Conservation (phyloP, 139 green algal genomes). For the Micractinium conductrix region DNA sequence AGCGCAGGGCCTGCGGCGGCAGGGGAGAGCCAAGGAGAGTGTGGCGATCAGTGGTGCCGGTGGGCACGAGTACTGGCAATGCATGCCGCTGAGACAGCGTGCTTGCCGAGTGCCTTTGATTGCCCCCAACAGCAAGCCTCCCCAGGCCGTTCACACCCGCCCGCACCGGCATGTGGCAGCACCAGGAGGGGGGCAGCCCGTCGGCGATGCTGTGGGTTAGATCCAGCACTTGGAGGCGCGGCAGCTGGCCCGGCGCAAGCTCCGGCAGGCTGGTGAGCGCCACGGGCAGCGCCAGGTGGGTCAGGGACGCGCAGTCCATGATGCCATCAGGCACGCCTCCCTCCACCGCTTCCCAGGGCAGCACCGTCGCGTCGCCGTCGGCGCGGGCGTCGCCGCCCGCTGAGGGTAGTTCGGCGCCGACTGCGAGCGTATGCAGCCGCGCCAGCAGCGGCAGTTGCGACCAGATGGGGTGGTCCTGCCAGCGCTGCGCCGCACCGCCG, state of each 20-base stretch:
- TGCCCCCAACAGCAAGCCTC: no score
- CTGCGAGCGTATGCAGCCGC: conserved; percentile 7
- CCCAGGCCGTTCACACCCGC: no score
- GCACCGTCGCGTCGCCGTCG: background rate
- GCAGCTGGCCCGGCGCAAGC: conserved; percentile 22
- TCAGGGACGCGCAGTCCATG: conserved; percentile 30
- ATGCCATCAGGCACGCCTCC: conserved; percentile 27
- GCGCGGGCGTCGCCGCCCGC: background rate
- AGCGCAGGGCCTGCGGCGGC: background rate
- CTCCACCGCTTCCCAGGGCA: conserved; percentile 20
- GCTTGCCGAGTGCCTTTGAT: no score
- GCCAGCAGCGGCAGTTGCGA: conserved; percentile 21
- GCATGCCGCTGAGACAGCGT: no score
- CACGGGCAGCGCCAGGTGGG: conserved; percentile 30
- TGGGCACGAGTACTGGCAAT: no score
- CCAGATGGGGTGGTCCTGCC: conserved; percentile 29
- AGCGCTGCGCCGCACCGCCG: conserved; percentile 9
- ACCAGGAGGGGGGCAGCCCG: conserved; percentile 25
- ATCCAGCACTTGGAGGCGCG: conserved; percentile 4
- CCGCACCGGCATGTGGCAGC: conserved; percentile 5
- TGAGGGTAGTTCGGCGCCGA: background rate
- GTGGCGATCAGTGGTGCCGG: no score
- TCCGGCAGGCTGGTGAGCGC: conserved; percentile 21
- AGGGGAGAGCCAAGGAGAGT: no score
- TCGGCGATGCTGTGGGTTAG: conserved; percentile 27